Conservation (phyloP, 495 filamentous ascomycete genomes). For the Xanthoparmelia taractica region DNA sequence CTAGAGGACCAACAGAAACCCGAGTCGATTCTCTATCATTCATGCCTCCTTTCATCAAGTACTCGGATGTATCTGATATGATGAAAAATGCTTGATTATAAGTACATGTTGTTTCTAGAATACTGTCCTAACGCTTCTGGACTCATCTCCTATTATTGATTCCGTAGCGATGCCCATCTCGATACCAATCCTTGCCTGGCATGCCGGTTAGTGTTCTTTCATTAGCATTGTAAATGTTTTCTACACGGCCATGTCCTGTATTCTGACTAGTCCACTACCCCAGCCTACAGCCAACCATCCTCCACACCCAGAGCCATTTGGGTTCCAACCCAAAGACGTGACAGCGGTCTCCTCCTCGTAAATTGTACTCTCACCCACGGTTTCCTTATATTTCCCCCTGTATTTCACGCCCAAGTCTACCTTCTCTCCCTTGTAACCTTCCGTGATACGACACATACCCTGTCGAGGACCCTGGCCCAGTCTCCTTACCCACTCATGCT, state of each 20-base stretch:
- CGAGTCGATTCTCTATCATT: no score
- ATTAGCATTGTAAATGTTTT: background rate
- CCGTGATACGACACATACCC: conserved; percentile 49
- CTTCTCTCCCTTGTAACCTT: conserved; percentile 49
- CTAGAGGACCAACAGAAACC: no score
- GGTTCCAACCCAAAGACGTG: conserved; percentile 56
- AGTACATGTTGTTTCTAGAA: no score
- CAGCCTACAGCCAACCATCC: conserved; percentile 58
- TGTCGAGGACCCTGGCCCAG: conserved; percentile 39
- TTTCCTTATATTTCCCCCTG: conserved; percentile 31
- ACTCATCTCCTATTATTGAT: background rate
- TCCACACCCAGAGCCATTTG: conserved; percentile 54
- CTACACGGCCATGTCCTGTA: conserved; percentile 54
- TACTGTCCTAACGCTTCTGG: background rate
- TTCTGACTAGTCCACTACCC: conserved; percentile 55
- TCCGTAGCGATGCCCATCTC: background rate
- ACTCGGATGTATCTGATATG: conserved; percentile 2
- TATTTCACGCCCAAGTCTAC: conserved; percentile 28
- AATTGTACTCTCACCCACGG: conserved; percentile 41
- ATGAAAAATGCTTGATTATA: no score
- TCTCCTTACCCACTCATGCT: conserved; percentile 48
- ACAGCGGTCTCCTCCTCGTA: conserved; percentile 53
- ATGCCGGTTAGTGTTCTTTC: background rate
- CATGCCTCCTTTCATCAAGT: no score
- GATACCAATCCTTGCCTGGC: background rate